These are phyloP conservation scores for Penicillium dipodomyicola DNA, from an alignment of 495 filamentous ascomycete genomes.

Conservation along the genomic window DNA sequence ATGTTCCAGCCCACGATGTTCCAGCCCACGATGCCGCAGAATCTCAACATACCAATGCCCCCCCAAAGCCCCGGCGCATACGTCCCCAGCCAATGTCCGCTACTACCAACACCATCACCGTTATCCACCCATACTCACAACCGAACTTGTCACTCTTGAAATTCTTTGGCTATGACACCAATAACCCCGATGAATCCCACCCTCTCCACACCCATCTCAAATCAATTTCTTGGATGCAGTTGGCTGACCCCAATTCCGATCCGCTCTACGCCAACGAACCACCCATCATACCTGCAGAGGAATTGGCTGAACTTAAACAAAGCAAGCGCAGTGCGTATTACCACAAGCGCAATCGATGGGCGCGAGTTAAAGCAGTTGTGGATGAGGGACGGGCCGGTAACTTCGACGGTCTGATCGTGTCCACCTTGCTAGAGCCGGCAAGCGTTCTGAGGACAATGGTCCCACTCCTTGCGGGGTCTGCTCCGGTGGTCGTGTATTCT, in stretches of 20 bases:
- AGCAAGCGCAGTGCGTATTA: conserved; percentile 76
- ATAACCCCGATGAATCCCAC: conserved; percentile 64
- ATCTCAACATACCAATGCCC: conserved; percentile 7
- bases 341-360: conserved; percentile 83
- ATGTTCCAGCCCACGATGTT: conserved; percentile 11
- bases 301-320: conserved; percentile 63
- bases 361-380: conserved; percentile 61
- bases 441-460: conserved; percentile 69
- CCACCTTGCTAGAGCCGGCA: conserved; percentile 74
- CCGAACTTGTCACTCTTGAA: conserved; percentile 82
- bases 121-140: conserved; percentile 84
- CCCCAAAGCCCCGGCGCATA: conserved; percentile 25
- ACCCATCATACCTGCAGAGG: conserved; percentile 48
- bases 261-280: conserved; percentile 63
- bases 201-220: conserved; percentile 80
- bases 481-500: conserved; percentile 79
- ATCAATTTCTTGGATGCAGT: conserved; percentile 83
- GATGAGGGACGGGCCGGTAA: conserved; percentile 69
- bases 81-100: conserved; percentile 48
- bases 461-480: conserved; percentile 78
- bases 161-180: conserved; percentile 79
- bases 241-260: conserved; percentile 72
- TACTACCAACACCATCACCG: conserved; percentile 75
- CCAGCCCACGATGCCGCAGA: conserved; percentile 15
- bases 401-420: conserved; percentile 81